Base-by-base conservation (phyloP, 1,139 yeast genomes). In the Spathaspora sp. region DNA sequence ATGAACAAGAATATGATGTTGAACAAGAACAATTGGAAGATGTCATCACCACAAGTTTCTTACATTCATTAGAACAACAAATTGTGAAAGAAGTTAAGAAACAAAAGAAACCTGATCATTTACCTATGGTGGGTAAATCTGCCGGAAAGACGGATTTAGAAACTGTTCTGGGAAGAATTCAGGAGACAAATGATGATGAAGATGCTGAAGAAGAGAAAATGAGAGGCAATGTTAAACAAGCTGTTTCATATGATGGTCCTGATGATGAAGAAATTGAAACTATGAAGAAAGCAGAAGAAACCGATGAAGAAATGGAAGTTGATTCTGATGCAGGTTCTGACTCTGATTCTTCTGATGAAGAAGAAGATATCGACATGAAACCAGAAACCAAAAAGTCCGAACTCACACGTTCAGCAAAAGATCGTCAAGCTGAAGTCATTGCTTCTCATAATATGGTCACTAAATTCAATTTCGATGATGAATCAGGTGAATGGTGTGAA, bases 221-320 rank as follows among this genome's bases (percentile, higher is more conserved):
- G 48, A 82, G 82, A 57, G 44, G 47, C 33, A 52, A 52, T 36
- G 76, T 82, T 33, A 89, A 89, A 62, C 95, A 90, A 69, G 84
- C 95, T 23, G 96, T 89, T 38, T 88, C 97, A 0, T 91, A 90
- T 59, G 97, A 89, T 56, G 97, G 84, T 16, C 97, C 97, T 25
- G 97, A 90, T 68, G 97, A 89, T 51, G 97, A 89, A 42, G 97
- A 89, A 63, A 71, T 87, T 49, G 97, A 88, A 64, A 85, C 87
- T 40, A 87, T 88, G 91, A 84, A 84, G 65, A 80, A 79, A 60
- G 95, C 91, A 39, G 93, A 85, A 63, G 81, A 82, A 58, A 78
- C 86, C 51, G 89, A 82, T 52, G 89, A 82, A 56, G 86, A 72
- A 44, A 68, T 72, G 57, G 68, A 62, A 26, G 77, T 20, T 4